Evolutionary conservation across 2,329 filamentous ascomycete species (phyloP).

Genomic region (Grosmannia huntii): DNA sequence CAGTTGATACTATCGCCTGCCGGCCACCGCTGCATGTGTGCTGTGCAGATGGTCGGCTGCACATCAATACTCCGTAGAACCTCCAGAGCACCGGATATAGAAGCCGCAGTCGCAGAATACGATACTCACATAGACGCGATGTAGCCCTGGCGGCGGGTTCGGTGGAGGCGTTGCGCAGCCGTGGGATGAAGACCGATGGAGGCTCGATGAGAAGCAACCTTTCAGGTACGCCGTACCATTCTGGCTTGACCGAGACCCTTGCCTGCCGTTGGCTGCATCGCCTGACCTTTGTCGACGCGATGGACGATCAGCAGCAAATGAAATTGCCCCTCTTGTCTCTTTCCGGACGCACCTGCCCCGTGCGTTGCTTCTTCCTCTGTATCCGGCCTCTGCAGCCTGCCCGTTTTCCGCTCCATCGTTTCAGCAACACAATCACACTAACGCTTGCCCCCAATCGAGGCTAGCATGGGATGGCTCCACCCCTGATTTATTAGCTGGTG

Average conservation of each 20-base stretch:
- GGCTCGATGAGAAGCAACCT: not conserved
- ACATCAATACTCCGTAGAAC: not conserved
- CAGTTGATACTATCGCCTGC: no score
- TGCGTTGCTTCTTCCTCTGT: not conserved
- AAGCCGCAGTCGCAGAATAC: not conserved
- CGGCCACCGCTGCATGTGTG: no score
- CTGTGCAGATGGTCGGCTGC: not conserved
- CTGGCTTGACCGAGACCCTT: not conserved
- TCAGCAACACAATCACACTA: slow-evolving; percentile 8
- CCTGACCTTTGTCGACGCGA: not conserved
- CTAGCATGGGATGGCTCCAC: slow-evolving; percentile 3
- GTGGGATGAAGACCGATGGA: not conserved
- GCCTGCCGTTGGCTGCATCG: not conserved
- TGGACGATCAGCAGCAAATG: not conserved
- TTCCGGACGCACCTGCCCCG: not conserved
- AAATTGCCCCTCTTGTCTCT: not conserved
- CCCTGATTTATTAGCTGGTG: slow-evolving; percentile 7
- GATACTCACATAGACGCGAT: not conserved
- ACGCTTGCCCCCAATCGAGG: slow-evolving; percentile 2
- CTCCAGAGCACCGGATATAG: no score
- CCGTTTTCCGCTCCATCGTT: slow-evolving; percentile 5
- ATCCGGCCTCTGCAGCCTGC: not conserved
- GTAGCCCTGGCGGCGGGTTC: not conserved
- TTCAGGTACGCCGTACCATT: no score
- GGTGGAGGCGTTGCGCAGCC: not conserved